Base-by-base conservation (phyloP, 176 grass and related monocot species). In the Elymus sibiricus region DNA sequence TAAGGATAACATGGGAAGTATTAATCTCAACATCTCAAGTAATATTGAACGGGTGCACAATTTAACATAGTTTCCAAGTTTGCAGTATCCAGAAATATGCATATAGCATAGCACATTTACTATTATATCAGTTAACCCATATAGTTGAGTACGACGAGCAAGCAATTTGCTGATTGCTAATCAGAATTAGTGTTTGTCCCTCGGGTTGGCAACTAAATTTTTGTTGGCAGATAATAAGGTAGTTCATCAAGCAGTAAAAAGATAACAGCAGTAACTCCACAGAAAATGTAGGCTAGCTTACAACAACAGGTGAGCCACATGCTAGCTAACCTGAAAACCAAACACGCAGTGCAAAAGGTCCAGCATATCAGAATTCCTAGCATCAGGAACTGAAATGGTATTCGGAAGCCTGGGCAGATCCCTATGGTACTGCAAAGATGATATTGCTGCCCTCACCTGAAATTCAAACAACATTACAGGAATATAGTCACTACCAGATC, bases 261-360 rank as follows among this genome's bases (percentile, higher is more conserved):
- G 1, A 37, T 86, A 44, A 82, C 19, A 32, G 9, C 9, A 55
- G 17, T 79, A 16, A 34, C 63, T 28, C 47, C 19, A n/a, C 22
- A 63, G n/a, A n/a, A n/a, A 81, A 46, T 32, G 24, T 32, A 64
- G 76, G 22, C 53, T 25, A 56, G 24, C 42, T 58, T 53, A 83
- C 72, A 55, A n/a, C 16, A n/a, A 64, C 51, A 74, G 9, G 40
- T 76, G 76, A 39, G 24, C 69, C 78, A 31, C 56, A 69, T 31
- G 87, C 78, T n/a, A n/a, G n/a, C n/a, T 63, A 83, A 98, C 95
- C 93, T 98, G 95, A 69, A 98, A 98, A 47, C 93, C 95, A 80
- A 95, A 98, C 61, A 98, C 74, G 78, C 85, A 95, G 47, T 95
- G 93, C 78, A 98, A 89, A 86, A 98, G 89, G 69, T 98, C 95